Percentiles rank a stretch among this genome's conserved stretches.
These are phyloP conservation scores for Secale cereale DNA, from an alignment of 176 grass and related monocot genomes.

Conservation along the genomic window DNA sequence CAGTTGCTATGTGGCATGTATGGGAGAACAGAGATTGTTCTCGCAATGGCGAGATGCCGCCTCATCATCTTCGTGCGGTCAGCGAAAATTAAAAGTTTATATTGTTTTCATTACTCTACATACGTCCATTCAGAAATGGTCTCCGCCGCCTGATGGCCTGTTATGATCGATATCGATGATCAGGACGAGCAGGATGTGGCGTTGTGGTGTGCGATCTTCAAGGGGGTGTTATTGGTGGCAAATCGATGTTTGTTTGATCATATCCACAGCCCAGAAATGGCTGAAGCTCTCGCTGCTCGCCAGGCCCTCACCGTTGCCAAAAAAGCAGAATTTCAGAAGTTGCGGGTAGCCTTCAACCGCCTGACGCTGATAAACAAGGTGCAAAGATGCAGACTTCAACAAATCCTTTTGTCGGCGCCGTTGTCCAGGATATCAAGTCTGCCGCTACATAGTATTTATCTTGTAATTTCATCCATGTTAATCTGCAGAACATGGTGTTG, in stretches of 20 bases:
- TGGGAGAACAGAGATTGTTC: not conserved
- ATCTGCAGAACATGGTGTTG: not conserved
- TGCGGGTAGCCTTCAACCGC: not conserved
- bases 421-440: not conserved
- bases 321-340: not conserved
- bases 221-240: not conserved
- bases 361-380: not conserved
- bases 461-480: not conserved
- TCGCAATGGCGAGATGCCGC: not conserved
- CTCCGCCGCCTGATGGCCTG: not conserved
- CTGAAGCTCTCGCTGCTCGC: not conserved
- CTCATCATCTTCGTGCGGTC: not conserved
- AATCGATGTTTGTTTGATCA: not conserved
- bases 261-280: not conserved
- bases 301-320: not conserved
- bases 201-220: not conserved
- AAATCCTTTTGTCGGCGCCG: not conserved
- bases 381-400: not conserved
- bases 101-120: not conserved
- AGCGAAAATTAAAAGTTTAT: not conserved
- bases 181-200: not conserved
- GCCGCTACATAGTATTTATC: not conserved
- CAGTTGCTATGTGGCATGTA: not conserved
- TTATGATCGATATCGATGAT: not conserved
- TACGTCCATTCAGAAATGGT: too few relatives aligned